phyloP scores from a whole-genome alignment of 371 early-diverging fungal genomes.

The Smittium mucronatum region DNA sequence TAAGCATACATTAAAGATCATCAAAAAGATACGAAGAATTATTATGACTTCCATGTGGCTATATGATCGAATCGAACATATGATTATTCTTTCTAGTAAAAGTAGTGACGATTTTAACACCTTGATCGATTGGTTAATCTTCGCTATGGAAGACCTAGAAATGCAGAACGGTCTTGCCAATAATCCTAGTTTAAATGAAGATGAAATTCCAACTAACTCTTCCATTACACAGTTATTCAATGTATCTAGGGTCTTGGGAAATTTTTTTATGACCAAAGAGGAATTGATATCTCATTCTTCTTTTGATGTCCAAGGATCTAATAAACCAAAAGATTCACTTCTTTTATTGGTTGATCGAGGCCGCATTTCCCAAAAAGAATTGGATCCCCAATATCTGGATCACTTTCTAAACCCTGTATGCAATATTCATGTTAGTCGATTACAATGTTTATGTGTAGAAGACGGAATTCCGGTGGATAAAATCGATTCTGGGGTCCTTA shows the following conservation, averaged over 20 bases:
- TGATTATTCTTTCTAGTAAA: neutral
- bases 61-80: neutral
- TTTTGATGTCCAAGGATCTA: too few relatives aligned
- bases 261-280: neutral
- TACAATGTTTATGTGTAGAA: constrained; percentile 1
- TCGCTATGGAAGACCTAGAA: neutral
- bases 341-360: too few relatives aligned
- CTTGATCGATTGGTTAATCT: neutral
- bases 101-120: neutral
- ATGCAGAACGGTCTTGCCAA: neutral
- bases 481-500: neutral
- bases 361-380: neutral
- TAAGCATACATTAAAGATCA: neutral
- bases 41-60: neutral
- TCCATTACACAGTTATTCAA: neutral
- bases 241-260: neutral
- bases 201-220: neutral
- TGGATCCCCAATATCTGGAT: neutral
- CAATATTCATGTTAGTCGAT: neutral
- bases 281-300: neutral
- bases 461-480: constrained; percentile 3
- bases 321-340: too few relatives aligned
- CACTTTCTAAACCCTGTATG: neutral
- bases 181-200: neutral
- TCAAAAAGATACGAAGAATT: neutral